Conservation (phyloP, 495 filamentous ascomycete species). For the Tuber brumale region DNA sequence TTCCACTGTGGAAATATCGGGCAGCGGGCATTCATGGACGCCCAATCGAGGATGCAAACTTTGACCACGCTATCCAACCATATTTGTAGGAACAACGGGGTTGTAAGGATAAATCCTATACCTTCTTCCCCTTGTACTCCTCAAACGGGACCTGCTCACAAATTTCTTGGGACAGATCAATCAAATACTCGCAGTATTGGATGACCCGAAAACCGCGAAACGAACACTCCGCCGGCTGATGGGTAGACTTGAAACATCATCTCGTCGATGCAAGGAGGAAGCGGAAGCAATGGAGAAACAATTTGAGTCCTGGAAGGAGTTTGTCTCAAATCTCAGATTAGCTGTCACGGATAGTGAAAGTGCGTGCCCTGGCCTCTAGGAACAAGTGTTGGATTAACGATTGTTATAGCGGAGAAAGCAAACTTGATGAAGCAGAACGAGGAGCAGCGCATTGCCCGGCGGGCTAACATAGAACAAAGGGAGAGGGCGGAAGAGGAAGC, state of each 20-base stretch:
- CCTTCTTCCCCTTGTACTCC: no score
- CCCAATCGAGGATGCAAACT: slow-evolving; percentile 4
- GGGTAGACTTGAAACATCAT: slow-evolving; percentile 1
- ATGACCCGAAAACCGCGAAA: slow-evolving; percentile 8
- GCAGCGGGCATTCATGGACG: slow-evolving; percentile 8
- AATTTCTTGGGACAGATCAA: background rate
- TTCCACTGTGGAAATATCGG: slow-evolving; percentile 7
- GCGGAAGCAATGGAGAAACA: slow-evolving; percentile 8
- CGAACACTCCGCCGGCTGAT: slow-evolving; percentile 1
- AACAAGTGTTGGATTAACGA: background rate
- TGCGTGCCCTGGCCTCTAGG: no score
- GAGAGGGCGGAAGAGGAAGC: background rate
- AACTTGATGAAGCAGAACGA: slow-evolving; percentile 1
- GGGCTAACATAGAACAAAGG: background rate
- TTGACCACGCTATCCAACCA: slow-evolving; percentile 2
- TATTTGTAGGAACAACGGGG: background rate
- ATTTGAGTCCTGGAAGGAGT: slow-evolving; percentile 6
- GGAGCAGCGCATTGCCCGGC: background rate
- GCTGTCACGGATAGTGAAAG: slow-evolving; percentile 5
- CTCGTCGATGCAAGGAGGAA: slow-evolving; percentile 7
- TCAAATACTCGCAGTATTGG: slow-evolving; percentile 4
- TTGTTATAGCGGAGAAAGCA: background rate
- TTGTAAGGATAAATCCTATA: background rate
- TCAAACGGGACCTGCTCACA: background rate
- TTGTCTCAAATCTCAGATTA: background rate